Percentiles rank a stretch among this genome's conserved stretches.
phyloP scores from a whole-genome alignment of 306 rosid species.

The Lathyrus oleraceus region DNA sequence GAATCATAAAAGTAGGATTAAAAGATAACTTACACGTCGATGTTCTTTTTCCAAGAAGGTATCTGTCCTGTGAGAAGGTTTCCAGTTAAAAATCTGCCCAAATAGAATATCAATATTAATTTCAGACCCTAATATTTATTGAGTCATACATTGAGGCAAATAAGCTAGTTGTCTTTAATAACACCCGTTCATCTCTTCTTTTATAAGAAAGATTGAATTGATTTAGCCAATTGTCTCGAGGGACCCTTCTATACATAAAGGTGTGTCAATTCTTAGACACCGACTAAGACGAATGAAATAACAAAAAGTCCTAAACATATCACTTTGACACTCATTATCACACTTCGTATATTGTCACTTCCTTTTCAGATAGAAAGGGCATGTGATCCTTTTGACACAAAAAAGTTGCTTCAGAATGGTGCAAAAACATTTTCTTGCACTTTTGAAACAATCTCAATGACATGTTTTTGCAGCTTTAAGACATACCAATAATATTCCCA shows the following conservation, averaged over 20 bases:
- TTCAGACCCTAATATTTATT: neutral
- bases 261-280: constrained; percentile 4
- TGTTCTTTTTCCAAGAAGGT: constrained; percentile 47
- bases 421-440: neutral
- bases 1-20: constrained; percentile 2
- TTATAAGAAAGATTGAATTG: neutral
- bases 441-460: neutral
- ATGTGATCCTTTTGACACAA: neutral
- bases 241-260: constrained; percentile 1
- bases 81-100: constrained; percentile 67
- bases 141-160: neutral
- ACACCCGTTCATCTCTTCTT: neutral
- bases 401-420: neutral
- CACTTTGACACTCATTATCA: neutral
- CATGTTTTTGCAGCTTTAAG: neutral
- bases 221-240: neutral
- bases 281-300: neutral
- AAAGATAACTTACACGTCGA: constrained; percentile 47
- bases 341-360: neutral
- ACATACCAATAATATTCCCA: neutral
- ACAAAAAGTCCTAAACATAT: neutral
- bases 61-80: constrained; percentile 59
- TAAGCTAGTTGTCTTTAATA: neutral
- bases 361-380: neutral
- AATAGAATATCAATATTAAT: constrained; percentile 20